phyloP scores from a whole-genome alignment of 2,329 filamentous ascomycete species.

The Teratosphaeria destructans region DNA sequence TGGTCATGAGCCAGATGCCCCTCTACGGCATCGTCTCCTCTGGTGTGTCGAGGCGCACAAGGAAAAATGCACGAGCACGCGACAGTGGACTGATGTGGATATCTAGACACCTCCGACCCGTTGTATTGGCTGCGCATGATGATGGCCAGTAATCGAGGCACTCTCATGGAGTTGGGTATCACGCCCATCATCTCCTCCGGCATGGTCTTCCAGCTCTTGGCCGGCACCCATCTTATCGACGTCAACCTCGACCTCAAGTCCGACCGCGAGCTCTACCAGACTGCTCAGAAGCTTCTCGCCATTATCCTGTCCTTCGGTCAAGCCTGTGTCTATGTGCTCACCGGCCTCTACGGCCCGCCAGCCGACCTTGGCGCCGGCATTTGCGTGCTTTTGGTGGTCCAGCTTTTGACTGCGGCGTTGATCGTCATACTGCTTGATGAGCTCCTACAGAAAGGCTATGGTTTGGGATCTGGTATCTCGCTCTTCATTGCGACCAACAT shows the following conservation, averaged over 20 bases:
- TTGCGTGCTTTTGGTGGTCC: constrained; percentile 94
- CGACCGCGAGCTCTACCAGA: constrained; percentile 99
- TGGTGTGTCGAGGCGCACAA: constrained; percentile 16
- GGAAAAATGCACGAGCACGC: constrained; percentile 8
- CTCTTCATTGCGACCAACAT: constrained; percentile 99
- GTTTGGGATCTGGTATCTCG: constrained; percentile 94
- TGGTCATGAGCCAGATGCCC: constrained; percentile 99
- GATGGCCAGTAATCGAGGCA: constrained; percentile 79
- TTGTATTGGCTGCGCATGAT: constrained; percentile 99
- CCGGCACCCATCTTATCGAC: constrained; percentile 98
- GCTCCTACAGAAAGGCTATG: constrained; percentile 98
- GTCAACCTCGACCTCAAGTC: constrained; percentile 99
- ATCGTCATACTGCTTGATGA: constrained; percentile 99
- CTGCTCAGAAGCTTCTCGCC: constrained; percentile 91
- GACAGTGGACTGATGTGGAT: background rate
- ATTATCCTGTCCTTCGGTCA: constrained; percentile 97
- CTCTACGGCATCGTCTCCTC: constrained; percentile 97
- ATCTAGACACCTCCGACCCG: constrained; percentile 70
- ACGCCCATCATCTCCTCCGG: constrained; percentile 98
- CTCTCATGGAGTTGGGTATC: constrained; percentile 41
- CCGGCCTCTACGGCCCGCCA: constrained; percentile 91
- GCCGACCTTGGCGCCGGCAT: constrained; percentile 95
- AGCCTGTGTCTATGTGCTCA: constrained; percentile 96
- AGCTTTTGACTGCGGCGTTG: constrained; percentile 93
- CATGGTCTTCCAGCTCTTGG: constrained; percentile 99